Evolutionary conservation across 2,329 filamentous ascomycete genomes (phyloP).

Genomic region (Onygena corvina): DNA sequence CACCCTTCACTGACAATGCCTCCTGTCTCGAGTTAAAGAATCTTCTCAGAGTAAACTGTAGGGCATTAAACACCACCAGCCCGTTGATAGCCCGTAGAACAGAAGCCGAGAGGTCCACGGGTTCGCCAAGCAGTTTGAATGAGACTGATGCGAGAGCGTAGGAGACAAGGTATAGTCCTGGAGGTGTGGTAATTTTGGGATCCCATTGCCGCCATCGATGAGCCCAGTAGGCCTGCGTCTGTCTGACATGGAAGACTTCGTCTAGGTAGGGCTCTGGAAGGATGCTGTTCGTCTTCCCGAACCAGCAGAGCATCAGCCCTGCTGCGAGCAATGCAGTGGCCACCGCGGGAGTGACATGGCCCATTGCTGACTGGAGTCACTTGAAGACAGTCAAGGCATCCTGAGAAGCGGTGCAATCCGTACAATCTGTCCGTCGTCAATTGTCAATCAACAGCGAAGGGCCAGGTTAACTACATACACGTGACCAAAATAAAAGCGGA

Average conservation of each 20-base stretch:
- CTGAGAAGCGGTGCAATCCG: too few species aligned
- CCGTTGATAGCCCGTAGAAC: conserved; percentile 31
- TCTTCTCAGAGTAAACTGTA: conserved; percentile 43
- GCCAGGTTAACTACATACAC: too few species aligned
- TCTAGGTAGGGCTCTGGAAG: conserved; percentile 50
- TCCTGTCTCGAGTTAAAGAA: conserved; percentile 39
- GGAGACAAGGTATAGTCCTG: conserved; percentile 56
- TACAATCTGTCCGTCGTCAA: too few species aligned
- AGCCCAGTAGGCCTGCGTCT: conserved; percentile 76
- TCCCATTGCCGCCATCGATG: conserved; percentile 72
- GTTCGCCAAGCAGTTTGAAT: conserved; percentile 20
- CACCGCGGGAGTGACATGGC: not conserved
- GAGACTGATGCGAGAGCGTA: conserved; percentile 34
- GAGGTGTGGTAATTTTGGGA: conserved; percentile 92
- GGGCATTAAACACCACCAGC: conserved; percentile 24
- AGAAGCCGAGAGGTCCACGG: conserved; percentile 24
- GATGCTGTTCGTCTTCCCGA: conserved; percentile 34
- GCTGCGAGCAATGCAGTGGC: not conserved
- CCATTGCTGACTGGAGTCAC: not conserved
- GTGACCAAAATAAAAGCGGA: too few species aligned
- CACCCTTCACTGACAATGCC: not conserved
- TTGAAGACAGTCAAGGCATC: not conserved
- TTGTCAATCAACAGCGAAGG: too few species aligned
- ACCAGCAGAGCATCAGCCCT: conserved; percentile 26
- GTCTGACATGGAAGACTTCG: conserved; percentile 58